These are phyloP conservation scores for Rauvolfia tetraphylla DNA, from an alignment of 257 asterid genomes.

Conservation along the genomic window DNA sequence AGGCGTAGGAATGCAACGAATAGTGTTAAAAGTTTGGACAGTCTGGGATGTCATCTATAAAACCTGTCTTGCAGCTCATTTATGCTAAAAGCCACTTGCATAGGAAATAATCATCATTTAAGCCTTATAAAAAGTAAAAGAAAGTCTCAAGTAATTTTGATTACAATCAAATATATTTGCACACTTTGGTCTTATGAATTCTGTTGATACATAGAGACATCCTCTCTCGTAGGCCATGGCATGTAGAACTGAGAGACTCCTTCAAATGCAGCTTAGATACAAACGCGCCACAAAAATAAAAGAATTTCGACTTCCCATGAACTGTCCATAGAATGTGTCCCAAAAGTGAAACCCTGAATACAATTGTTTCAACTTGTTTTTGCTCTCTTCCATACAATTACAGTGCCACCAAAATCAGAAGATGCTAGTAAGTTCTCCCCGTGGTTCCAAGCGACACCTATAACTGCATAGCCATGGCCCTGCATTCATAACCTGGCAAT, in stretches of 20 bases:
- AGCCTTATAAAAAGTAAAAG: background rate
- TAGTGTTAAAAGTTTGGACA: too few species aligned
- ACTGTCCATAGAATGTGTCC: background rate
- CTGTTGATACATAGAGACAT: background rate
- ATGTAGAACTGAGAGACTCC: background rate
- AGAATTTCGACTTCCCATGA: background rate
- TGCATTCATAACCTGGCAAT: constrained; percentile 24
- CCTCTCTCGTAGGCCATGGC: background rate
- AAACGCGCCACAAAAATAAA: background rate
- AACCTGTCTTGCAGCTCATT: too few species aligned
- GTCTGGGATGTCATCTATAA: too few species aligned
- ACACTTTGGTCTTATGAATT: background rate
- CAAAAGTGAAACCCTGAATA: background rate
- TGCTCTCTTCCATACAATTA: constrained; percentile 96
- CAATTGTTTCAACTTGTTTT: constrained; percentile 35
- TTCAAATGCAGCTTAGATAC: background rate
- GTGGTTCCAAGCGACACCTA: constrained; percentile 95
- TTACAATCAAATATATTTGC: background rate
- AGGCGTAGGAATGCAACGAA: too few species aligned
- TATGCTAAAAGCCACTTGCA: too few species aligned
- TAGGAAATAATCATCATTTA: background rate
- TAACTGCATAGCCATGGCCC: constrained; percentile 94
- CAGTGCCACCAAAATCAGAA: constrained; percentile 96
- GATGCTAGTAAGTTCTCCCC: constrained; percentile 95
- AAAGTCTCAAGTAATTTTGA: background rate